Evolutionary conservation across 306 rosid genomes (phyloP).

Genomic region (Morella rubra): DNA sequence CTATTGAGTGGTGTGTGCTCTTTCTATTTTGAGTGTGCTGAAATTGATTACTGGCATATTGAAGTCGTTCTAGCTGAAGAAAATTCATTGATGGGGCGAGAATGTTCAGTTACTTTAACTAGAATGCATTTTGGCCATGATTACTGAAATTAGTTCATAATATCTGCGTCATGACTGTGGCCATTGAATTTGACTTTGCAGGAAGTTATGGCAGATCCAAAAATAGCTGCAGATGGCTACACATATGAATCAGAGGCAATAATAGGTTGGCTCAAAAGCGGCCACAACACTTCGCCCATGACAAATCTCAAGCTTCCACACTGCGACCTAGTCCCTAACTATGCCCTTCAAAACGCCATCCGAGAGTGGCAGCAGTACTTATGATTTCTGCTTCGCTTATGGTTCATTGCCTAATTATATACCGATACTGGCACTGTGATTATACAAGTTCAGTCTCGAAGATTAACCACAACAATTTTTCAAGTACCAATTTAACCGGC

Average conservation of each 20-base stretch:
- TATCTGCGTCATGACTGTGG: not conserved
- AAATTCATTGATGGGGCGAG: not conserved
- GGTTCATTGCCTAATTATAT: too few species aligned
- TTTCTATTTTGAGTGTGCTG: not conserved
- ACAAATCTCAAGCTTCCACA: slow-evolving; percentile 89
- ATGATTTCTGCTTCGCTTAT: slow-evolving; percentile 22
- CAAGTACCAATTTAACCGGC: not conserved
- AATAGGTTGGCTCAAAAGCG: slow-evolving; percentile 83
- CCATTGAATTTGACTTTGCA: slow-evolving; percentile 40
- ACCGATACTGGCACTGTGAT: too few species aligned
- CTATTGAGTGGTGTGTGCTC: not conserved
- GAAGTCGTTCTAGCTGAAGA: not conserved
- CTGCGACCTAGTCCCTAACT: slow-evolving; percentile 78
- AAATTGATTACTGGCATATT: not conserved
- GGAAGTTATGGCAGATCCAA: slow-evolving; percentile 94
- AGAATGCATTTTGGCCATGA: not conserved
- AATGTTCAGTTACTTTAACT: not conserved
- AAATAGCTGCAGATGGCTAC: slow-evolving; percentile 93
- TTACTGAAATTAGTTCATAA: not conserved
- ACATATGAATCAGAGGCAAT: slow-evolving; percentile 94
- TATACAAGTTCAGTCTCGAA: too few species aligned
- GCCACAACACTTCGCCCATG: slow-evolving; percentile 93
- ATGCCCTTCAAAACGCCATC: slow-evolving; percentile 85
- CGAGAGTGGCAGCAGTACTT: slow-evolving; percentile 80
- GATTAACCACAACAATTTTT: not conserved